Evolutionary conservation across 164 flowering plant species (phyloP), one percentile per base, ranked within the genome.

Genomic region (Tetrastigma voinierianum): DNA sequence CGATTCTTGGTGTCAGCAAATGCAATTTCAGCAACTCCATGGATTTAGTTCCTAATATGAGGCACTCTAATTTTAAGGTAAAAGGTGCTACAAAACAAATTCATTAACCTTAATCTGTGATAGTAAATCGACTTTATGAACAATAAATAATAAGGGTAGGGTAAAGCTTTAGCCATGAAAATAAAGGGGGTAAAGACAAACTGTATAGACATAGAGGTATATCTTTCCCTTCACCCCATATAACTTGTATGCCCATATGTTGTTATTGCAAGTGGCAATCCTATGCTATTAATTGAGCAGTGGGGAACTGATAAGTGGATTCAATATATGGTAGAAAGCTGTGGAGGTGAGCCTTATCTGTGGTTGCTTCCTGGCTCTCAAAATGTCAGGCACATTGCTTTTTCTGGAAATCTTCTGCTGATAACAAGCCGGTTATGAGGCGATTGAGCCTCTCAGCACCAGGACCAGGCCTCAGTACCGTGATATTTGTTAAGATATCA

Each of bases 371-470:
- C 62, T 12, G 49, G 53, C 25, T n/a, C 49, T 24, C 8, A 4
- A 17, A n/a, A 16, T 20, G 49, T 80, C 80, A 86, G 21, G 60
- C 64, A 72, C 96, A 90, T 11, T 84, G 96, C 65, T 72, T 83
- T 32, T 66, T 62, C 59, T 74, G 72, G 25, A 88, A 85, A 77
- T 84, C 82, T 16, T 79, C 77, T 1, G 70, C 78, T 16, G 87
- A 80, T 62, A 87, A 23, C 74, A 90, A 73, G 49, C 83, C 78
- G 32, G n/a, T 47, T 49, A 90, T 78, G 51, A 90, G 92, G 8
- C 17, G 66, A 55, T 66, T 76, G n/a, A 91, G 63, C 73, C 97
- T n/a, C n/a, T 81, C 83, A 18, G 91, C 92, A 49, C 97, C 94
- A 17, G 78, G 82, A 57, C 92, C 91, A 2, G 97, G n/a, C 60